phyloP scores from a whole-genome alignment of 2,329 filamentous ascomycete genomes.

The Arthroderma sp. region DNA sequence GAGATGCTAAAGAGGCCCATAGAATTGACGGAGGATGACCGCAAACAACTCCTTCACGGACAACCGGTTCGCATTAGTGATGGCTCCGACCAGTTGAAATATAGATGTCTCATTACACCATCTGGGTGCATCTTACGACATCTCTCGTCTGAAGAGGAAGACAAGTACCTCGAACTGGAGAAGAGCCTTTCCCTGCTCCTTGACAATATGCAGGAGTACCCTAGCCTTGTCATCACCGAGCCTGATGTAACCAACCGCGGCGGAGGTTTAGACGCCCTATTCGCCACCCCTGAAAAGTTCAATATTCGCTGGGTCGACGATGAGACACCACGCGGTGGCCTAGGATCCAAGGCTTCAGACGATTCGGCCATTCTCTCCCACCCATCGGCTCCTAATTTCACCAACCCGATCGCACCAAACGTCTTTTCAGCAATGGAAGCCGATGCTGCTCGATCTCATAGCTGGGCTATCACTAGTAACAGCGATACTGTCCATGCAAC shows the following conservation, averaged over 20 bases:
- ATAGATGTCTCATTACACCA: slow-evolving; percentile 33
- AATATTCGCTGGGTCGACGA: slow-evolving; percentile 33
- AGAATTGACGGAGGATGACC: slow-evolving; percentile 31
- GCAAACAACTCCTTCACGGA: slow-evolving; percentile 28
- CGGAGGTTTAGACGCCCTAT: slow-evolving; percentile 33
- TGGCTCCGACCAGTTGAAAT: slow-evolving; percentile 25
- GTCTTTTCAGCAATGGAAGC: slow-evolving; percentile 28
- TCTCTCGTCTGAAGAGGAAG: slow-evolving; percentile 33
- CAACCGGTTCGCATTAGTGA: slow-evolving; percentile 25
- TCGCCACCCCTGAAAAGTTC: slow-evolving; percentile 32
- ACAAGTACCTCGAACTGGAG: slow-evolving; percentile 33
- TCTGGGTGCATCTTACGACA: slow-evolving; percentile 33
- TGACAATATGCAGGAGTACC: slow-evolving; percentile 27
- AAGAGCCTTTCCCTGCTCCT: slow-evolving; percentile 20
- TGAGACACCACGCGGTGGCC: slow-evolving; percentile 17
- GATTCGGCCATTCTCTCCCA: slow-evolving; percentile 12
- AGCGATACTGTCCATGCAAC: neutral
- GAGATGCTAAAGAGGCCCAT: slow-evolving; percentile 26
- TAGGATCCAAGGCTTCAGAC: slow-evolving; percentile 17
- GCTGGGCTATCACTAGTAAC: slow-evolving; percentile 3
- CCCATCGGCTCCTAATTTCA: slow-evolving; percentile 16
- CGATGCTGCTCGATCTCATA: slow-evolving; percentile 24
- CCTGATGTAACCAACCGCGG: slow-evolving; percentile 32
- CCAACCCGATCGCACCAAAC: slow-evolving; percentile 13
- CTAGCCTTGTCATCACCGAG: slow-evolving; percentile 22